These are phyloP conservation scores for Botrytis porri DNA, from an alignment of 2,329 filamentous ascomycete genomes.

Conservation along the genomic window DNA sequence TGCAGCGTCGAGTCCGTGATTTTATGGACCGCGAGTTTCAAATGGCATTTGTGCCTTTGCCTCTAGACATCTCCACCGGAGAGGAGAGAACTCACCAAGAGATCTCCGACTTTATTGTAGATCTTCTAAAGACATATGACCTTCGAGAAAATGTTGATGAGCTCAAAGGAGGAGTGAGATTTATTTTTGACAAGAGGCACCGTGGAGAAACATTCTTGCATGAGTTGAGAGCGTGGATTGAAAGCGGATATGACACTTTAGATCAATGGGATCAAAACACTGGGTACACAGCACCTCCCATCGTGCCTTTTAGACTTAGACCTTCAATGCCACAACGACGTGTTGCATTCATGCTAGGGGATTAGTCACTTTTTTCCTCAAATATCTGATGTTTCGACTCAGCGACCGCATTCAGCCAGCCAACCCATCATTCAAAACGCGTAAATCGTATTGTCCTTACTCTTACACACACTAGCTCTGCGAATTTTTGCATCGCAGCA, in stretches of 20 bases:
- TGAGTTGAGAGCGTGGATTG: background rate
- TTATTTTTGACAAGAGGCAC: rapidly evolving
- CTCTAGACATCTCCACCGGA: background rate
- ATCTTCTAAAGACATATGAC: background rate
- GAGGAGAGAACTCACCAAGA: background rate
- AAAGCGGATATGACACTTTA: background rate
- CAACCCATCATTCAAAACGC: background rate
- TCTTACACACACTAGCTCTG: background rate
- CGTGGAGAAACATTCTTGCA: background rate
- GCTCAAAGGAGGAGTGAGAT: background rate
- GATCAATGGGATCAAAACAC: background rate
- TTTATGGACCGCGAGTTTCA: background rate
- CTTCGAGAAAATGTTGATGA: background rate
- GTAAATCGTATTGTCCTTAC: background rate
- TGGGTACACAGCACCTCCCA: background rate
- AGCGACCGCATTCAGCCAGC: background rate
- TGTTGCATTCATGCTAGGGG: background rate
- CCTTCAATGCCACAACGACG: background rate
- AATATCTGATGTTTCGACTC: background rate
- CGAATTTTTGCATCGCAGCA: background rate
- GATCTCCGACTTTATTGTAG: background rate
- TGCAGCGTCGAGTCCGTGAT: background rate
- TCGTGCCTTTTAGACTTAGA: too few relatives aligned
- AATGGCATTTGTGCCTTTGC: background rate
- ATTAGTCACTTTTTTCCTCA: background rate